Base-by-base conservation (phyloP, 257 asterid species). In the Petunia axillaris region DNA sequence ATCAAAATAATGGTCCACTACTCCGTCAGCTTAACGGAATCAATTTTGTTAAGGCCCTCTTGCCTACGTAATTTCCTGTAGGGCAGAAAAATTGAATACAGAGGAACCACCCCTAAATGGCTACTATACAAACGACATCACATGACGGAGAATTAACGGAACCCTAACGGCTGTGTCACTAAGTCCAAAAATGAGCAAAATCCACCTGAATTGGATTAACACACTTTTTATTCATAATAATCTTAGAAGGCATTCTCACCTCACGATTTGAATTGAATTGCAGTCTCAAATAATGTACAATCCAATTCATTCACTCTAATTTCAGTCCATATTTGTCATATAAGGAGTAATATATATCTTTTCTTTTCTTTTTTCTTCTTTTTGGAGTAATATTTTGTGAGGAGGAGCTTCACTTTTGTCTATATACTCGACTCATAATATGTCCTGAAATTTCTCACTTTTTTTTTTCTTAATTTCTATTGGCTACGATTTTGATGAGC, bases 401-500 rank as follows among this genome's bases (percentile, higher is more conserved):
- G 40, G 76, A 44, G 58, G 62, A 50, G 44, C 62, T 50, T 73
- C 46, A 35, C 36, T 50, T 25, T 52, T 11, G 36, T 71, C 44
- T 50, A 35, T 50, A 35, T 11, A 62, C 62, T 35, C 59, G 10
- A 70, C 41, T 70, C 41, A 25, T 46, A 25, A 70, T 46, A 25
- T 53, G 16, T 46, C 55, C 2, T 25, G 58, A 11, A 71, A 50
- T 10, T 35, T 3, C 36, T 71, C 38, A 3, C 48, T 62, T 37
- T 39, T 52, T 39, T 8, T 50, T 0, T 6, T 2, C n/a, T 57
- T 39, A 43, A 75, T 60, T 73, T 73, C 81, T 76, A 83, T 9
- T 48, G 63, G 60, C 81, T 65, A 78, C 58, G 82, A 80, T 80
- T 87, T 80, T 88, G 65, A 52, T 7, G 83, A 38, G 89, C 82